A percentile compares a stretch with the other conserved stretches of the same genome.
Evolutionary conservation across 2,329 filamentous ascomycete genomes (phyloP).

Genomic region (Cercospora sp.): DNA sequence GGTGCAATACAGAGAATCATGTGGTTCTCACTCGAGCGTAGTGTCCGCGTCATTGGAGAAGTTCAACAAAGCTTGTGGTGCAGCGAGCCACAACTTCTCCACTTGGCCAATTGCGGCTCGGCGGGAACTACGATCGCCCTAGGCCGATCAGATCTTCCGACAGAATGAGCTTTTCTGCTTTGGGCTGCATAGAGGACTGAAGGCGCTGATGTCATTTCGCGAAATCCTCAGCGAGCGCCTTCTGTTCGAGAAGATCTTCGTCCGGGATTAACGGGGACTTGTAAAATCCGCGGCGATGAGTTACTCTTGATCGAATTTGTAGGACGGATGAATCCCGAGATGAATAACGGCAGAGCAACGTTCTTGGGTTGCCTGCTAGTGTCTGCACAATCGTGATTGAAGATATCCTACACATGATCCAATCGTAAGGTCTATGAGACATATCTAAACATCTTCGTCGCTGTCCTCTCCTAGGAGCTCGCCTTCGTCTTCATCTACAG

Average conservation of each 20-base stretch:
- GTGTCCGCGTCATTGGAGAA: background rate
- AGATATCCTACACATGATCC: slow-evolving; percentile 1
- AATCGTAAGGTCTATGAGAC: background rate
- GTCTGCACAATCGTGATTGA: background rate
- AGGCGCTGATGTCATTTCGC: background rate
- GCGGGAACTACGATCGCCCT: background rate
- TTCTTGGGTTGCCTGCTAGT: background rate
- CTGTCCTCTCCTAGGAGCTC: slow-evolving; percentile 83
- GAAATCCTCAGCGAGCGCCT: background rate
- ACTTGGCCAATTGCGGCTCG: background rate
- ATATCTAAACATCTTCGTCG: slow-evolving; percentile 71
- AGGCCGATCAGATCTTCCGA: background rate
- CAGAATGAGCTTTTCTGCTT: background rate
- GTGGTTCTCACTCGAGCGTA: background rate
- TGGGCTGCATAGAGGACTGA: background rate
- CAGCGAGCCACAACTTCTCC: background rate
- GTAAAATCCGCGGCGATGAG: background rate
- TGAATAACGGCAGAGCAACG: background rate
- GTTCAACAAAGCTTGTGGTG: background rate
- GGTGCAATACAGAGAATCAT: background rate
- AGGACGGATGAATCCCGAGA: background rate
- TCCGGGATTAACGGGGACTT: background rate
- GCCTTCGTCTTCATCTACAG: slow-evolving; percentile 90
- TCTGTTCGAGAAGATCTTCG: background rate
- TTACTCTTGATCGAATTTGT: background rate